Percentiles rank a stretch among this genome's conserved stretches.
Conservation (phyloP, 345 rosid genomes). For the Dipteronia dyeriana region DNA sequence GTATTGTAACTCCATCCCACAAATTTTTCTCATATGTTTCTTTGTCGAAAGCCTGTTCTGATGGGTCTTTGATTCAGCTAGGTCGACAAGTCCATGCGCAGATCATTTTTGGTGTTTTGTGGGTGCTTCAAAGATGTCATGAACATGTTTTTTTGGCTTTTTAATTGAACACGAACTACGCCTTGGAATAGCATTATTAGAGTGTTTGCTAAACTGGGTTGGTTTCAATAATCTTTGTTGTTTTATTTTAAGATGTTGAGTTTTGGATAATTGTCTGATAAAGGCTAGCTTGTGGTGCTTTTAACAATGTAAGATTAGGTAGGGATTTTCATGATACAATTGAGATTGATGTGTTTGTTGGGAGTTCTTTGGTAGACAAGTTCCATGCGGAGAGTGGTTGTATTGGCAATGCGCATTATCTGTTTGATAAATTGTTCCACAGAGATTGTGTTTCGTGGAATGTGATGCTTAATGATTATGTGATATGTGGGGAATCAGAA, state of each 20-base stretch:
- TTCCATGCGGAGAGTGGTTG: slow-evolving; percentile 50
- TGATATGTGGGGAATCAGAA: slow-evolving; percentile 41
- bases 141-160: slow-evolving; percentile 42
- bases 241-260: slow-evolving; percentile 84
- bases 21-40: too few relatives aligned
- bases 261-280: slow-evolving; percentile 65
- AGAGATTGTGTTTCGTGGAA: slow-evolving; percentile 85
- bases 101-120: too few relatives aligned
- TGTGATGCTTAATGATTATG: slow-evolving; percentile 74
- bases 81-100: too few relatives aligned
- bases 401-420: slow-evolving; percentile 40
- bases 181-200: slow-evolving; percentile 86
- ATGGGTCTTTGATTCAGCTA: too few relatives aligned
- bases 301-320: slow-evolving; percentile 40
- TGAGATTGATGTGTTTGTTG: slow-evolving; percentile 64
- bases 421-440: slow-evolving; percentile 52
- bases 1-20: too few relatives aligned
- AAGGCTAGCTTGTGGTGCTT: background rate
- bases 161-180: slow-evolving; percentile 34
- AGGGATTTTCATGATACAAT: slow-evolving; percentile 40
- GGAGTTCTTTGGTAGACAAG: slow-evolving; percentile 73
- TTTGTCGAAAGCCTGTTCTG: too few relatives aligned
- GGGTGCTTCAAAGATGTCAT: slow-evolving; percentile 34
- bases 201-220: slow-evolving; percentile 54
- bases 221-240: slow-evolving; percentile 48